These are phyloP conservation scores for Apiosordaria backusii DNA, from an alignment of 495 filamentous ascomycete genomes.

Conservation along the genomic window DNA sequence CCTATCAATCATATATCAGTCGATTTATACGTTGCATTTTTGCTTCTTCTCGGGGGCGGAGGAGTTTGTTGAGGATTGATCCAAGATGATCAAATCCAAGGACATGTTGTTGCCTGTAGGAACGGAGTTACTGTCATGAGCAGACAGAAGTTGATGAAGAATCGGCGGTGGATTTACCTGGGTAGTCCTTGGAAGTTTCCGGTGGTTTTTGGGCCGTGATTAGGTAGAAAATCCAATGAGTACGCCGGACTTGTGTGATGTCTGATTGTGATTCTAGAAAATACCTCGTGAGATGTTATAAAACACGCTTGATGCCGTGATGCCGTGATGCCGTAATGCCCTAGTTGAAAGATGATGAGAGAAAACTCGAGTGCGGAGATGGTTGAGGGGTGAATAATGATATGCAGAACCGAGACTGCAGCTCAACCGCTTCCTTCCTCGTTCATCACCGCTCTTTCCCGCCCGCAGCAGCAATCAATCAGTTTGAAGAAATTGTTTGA, in stretches of 20 bases:
- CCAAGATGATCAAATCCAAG: neutral
- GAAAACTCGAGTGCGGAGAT: neutral
- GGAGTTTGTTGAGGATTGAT: neutral
- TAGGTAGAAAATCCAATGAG: neutral
- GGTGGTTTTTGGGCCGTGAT: neutral
- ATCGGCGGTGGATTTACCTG: neutral
- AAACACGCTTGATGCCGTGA: neutral
- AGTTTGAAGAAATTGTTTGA: neutral
- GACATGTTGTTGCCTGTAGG: neutral
- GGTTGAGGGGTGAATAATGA: neutral
- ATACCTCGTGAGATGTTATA: neutral
- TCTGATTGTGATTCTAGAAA: neutral
- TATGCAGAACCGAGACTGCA: neutral
- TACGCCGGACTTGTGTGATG: neutral
- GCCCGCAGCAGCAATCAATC: neutral
- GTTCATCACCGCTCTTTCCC: neutral
- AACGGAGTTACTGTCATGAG: neutral
- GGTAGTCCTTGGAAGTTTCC: neutral
- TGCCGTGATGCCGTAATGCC: neutral
- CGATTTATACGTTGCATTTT: neutral
- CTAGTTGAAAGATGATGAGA: neutral
- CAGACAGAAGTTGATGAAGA: neutral
- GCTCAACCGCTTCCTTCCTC: neutral
- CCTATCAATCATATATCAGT: neutral
- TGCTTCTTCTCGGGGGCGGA: neutral